Evolutionary conservation across 805 yeast species (phyloP), one percentile per base, ranked within the genome.

Genomic region (Wickerhamiella bombiphila): DNA sequence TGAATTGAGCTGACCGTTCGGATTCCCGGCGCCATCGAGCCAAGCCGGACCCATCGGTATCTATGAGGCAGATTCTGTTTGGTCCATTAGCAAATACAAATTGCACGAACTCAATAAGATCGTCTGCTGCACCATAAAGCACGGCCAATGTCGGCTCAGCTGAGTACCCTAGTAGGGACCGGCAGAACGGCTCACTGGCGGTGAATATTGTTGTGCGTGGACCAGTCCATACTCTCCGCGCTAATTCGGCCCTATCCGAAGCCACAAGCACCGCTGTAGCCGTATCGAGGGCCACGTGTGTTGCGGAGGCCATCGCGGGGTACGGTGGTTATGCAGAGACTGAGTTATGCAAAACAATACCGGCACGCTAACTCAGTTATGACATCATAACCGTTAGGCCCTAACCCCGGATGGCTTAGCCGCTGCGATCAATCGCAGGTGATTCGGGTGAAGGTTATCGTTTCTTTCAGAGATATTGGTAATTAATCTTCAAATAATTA

Each of bases 331-430:
- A n/a, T n/a, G n/a, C n/a, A n/a, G n/a, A n/a, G n/a, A n/a, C n/a
- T n/a, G n/a, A n/a, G n/a, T n/a, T n/a, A n/a, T n/a, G n/a, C n/a
- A n/a, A n/a, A n/a, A n/a, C n/a, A n/a, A n/a, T n/a, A n/a, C n/a
- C n/a, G n/a, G n/a, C n/a, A n/a, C n/a, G n/a, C n/a, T n/a, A n/a
- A n/a, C n/a, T n/a, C n/a, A n/a, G n/a, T n/a, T n/a, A n/a, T n/a
- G n/a, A n/a, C n/a, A n/a, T n/a, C n/a, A n/a, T n/a, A 28, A 28
- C 30, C 30, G 30, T 28, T 28, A 17, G 30, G 30, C 30, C 30
- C 30, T 28, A 28, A 17, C 30, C 30, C 30, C 30, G 13, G 7
- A 6, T n/a, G 13, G 5, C 15, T 17, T 17, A n/a, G 30, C n/a
- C n/a, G n/a, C n/a, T n/a, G n/a, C n/a, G n/a, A n/a, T n/a, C n/a